Evolutionary conservation across 495 filamentous ascomycete species (phyloP).

Genomic region (Aspergillus nanangensis): DNA sequence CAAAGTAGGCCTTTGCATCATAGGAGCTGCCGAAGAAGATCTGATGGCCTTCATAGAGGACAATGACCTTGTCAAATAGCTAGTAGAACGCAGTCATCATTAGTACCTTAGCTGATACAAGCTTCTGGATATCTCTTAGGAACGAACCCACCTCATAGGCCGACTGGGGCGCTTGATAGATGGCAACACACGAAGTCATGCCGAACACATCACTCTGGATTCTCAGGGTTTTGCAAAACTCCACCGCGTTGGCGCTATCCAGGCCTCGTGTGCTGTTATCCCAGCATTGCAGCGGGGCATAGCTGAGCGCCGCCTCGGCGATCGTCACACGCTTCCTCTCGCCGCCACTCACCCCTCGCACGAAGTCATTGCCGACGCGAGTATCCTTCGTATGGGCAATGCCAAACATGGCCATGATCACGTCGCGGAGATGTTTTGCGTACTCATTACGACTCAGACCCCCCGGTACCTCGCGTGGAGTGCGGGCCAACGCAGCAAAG

Average conservation of each 20-base stretch:
- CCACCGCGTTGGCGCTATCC: constrained; percentile 70
- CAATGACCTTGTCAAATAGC: constrained; percentile 46
- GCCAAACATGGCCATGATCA: constrained; percentile 55
- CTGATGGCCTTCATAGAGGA: constrained; percentile 53
- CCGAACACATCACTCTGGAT: constrained; percentile 61
- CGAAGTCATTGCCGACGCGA: constrained; percentile 64
- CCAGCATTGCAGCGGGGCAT: constrained; percentile 58
- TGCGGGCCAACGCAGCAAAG: constrained; percentile 51
- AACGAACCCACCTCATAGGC: constrained; percentile 61
- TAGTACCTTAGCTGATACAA: no score
- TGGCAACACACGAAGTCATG: constrained; percentile 63
- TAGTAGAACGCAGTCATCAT: background rate
- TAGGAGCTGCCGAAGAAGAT: constrained; percentile 53
- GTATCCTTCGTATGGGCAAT: constrained; percentile 71
- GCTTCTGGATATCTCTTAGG: no score
- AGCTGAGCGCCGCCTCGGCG: background rate
- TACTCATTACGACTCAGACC: constrained; percentile 40
- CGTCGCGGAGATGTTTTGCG: constrained; percentile 40
- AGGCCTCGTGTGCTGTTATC: constrained; percentile 77
- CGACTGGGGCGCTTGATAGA: constrained; percentile 72
- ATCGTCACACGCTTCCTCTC: constrained; percentile 42
- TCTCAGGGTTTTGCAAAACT: constrained; percentile 57
- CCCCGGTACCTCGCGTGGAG: constrained; percentile 35
- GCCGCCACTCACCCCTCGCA: constrained; percentile 76
- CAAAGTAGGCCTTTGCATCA: constrained; percentile 52